Evolutionary conservation across 192 early-diverging fungal species (phyloP).

Genomic region (Diversispora epigaea): DNA sequence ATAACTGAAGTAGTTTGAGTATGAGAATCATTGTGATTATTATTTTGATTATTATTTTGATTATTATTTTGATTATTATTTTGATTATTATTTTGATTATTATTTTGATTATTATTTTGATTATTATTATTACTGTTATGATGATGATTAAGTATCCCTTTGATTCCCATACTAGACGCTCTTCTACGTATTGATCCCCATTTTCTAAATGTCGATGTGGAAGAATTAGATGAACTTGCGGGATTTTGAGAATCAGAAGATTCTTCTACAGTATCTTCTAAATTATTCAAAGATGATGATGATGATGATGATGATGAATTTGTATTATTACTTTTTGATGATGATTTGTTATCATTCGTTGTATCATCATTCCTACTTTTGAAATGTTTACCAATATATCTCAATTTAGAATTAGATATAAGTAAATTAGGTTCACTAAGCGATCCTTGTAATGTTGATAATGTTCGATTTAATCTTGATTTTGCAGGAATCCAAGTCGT

Average conservation of each 20-base stretch:
- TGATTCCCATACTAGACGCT: background rate
- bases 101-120: too few relatives aligned
- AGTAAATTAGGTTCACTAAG: slow-evolving; percentile 1
- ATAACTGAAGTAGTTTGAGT: background rate
- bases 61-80: too few relatives aligned
- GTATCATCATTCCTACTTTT: background rate
- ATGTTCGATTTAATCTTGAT: background rate
- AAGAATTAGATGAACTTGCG: background rate
- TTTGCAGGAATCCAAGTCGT: background rate
- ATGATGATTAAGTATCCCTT: background rate
- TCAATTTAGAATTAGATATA: background rate
- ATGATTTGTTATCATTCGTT: background rate
- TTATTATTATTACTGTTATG: too few relatives aligned
- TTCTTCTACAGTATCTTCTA: background rate
- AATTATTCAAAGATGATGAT: background rate
- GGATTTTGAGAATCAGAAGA: background rate
- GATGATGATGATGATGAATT: background rate
- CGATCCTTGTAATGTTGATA: background rate
- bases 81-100: too few relatives aligned
- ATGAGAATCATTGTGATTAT: background rate
- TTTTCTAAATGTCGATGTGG: background rate
- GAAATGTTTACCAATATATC: slow-evolving; percentile 1
- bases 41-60: too few relatives aligned
- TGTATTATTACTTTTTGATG: background rate
- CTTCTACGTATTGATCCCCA: slow-evolving; percentile 7